phyloP scores from a whole-genome alignment of 2,329 filamentous ascomycete species.

The Cadophora luteo-olivacea region DNA sequence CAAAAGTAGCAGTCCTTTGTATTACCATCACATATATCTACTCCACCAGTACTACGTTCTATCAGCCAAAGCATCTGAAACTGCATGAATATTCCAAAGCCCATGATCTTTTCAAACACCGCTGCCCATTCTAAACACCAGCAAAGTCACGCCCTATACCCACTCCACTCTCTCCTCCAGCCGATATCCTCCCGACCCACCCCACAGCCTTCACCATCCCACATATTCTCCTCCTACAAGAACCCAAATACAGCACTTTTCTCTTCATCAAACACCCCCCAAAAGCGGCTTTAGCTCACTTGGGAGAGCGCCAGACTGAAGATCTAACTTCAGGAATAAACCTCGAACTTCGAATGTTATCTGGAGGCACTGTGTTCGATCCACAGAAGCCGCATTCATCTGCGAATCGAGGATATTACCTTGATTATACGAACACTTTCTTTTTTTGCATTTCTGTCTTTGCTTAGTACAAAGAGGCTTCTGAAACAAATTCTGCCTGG shows the following conservation, averaged over 20 bases:
- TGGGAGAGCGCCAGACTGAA: slow-evolving; percentile 30
- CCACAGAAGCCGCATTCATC: slow-evolving; percentile 28
- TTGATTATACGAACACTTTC: slow-evolving; percentile 19
- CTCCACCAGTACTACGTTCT: no score
- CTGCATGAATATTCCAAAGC: no score
- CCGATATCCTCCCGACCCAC: not conserved
- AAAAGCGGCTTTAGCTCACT: slow-evolving; percentile 29
- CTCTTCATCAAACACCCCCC: slow-evolving; percentile 12
- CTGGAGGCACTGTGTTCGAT: slow-evolving; percentile 30
- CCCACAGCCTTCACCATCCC: not conserved
- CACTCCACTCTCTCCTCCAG: not conserved
- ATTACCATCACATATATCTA: no score
- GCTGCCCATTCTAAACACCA: no score
- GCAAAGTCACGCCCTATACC: not conserved
- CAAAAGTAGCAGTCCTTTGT: no score
- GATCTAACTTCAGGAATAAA: slow-evolving; percentile 15
- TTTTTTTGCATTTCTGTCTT: slow-evolving; percentile 9
- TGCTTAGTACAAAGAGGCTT: no score
- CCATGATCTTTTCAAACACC: not conserved
- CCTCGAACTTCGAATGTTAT: slow-evolving; percentile 10
- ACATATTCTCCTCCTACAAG: not conserved
- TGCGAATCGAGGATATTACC: slow-evolving; percentile 22
- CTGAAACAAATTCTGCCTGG: no score
- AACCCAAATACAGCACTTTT: not conserved
- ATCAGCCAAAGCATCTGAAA: no score